Percentiles rank a stretch among this genome's conserved stretches.
phyloP scores from a whole-genome alignment of 805 yeast species.

The Suhomyces sp. region DNA sequence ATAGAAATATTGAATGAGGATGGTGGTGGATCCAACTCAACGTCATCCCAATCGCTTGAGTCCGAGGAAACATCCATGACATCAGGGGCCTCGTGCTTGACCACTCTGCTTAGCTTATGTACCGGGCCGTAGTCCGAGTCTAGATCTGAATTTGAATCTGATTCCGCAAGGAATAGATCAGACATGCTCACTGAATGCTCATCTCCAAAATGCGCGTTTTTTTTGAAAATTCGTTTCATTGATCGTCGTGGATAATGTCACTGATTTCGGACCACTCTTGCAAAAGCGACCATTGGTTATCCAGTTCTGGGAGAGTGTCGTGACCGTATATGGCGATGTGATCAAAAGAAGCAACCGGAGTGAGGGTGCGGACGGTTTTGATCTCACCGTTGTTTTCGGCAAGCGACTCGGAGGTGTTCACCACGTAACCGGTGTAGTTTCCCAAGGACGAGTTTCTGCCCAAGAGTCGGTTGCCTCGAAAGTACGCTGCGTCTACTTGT shows the following conservation, averaged over 20 bases:
- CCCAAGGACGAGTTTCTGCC: slow-evolving; percentile 16
- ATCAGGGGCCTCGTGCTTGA: background rate
- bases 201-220: background rate
- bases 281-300: slow-evolving; percentile 24
- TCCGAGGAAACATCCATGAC: background rate
- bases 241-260: slow-evolving; percentile 19
- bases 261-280: slow-evolving; percentile 29
- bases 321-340: slow-evolving; percentile 27
- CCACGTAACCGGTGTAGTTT: slow-evolving; percentile 23
- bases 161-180: background rate
- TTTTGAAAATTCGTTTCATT: background rate
- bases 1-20: slow-evolving; percentile 3
- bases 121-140: background rate
- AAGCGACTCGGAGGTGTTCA: slow-evolving; percentile 19
- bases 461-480: slow-evolving; percentile 34
- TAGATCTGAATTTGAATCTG: background rate
- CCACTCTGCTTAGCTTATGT: background rate
- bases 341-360: slow-evolving; percentile 21
- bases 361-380: slow-evolving; percentile 17
- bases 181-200: background rate
- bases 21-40: background rate
- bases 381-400: slow-evolving; percentile 11
- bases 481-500: slow-evolving; percentile 22
- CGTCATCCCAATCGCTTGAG: slow-evolving; percentile 9
- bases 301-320: slow-evolving; percentile 17